Base-by-base conservation (phyloP, 441 rosid species). In the Dalechampia spathulata region DNA sequence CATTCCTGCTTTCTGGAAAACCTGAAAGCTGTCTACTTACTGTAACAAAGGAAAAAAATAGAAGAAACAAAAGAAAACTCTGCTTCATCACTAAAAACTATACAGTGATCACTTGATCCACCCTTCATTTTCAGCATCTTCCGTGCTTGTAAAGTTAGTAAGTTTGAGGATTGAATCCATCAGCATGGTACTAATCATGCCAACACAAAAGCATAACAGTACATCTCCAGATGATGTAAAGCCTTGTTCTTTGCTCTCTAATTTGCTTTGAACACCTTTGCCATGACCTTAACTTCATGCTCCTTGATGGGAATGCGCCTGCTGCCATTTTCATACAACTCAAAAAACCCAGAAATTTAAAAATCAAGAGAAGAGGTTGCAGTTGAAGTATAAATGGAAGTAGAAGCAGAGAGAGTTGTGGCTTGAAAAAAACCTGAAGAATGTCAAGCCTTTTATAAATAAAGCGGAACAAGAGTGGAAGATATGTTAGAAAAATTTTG, bases 211-310 rank as follows among this genome's bases (percentile, higher is more conserved):
- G 92, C 46, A 86, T 79, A 28, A 90, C 83, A 4, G 89, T 64
- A 49, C 95, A 90, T 69, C 83, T 86, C 95, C 97, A 90, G 34
- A 86, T 77, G 57, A 90, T 82, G 63, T 86, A 83, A 63, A 86
- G 78, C 51, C 95, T 63, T 11, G 78, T 80, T 28, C 90, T 66
- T 62, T 71, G 93, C 72, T 86, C 85, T 62, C 79, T 78, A 12
- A 85, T 60, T 49, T 79, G 88, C 85, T 73, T 81, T 12, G 89
- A 81, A 62, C 79, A 81, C 63, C 86, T n/a, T n/a, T n/a, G n/a
- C n/a, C n/a, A n/a, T n/a, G n/a, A n/a, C n/a, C n/a, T 60, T 13
- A 66, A 22, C 80, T 86, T 86, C 56, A 66, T 67, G 50, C 65
- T 56, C 59, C 78, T 79, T 53, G 56, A 34, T 41, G 75, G 52